Evolutionary conservation across 768 basidiomycete species (phyloP).

Genomic region (Podaxis sp.): DNA sequence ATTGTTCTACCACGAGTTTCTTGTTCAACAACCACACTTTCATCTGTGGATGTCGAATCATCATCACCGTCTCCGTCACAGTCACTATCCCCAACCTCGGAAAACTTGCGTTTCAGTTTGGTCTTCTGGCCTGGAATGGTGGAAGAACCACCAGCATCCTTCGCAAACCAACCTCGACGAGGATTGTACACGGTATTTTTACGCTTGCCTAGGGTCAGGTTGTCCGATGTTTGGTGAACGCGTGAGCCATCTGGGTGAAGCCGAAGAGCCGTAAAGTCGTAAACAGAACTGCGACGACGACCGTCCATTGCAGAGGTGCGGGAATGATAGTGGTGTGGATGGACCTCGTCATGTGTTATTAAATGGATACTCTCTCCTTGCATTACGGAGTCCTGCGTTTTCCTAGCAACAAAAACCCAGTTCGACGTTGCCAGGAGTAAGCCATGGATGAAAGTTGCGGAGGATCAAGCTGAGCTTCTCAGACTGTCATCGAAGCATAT

Average conservation of each 20-base stretch:
- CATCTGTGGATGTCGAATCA: background rate
- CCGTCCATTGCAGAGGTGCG: background rate
- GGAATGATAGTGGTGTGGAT: background rate
- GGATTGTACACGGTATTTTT: background rate
- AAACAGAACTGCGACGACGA: background rate
- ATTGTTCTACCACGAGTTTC: background rate
- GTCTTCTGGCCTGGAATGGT: background rate
- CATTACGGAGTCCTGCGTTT: background rate
- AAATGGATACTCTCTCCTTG: background rate
- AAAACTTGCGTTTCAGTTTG: background rate
- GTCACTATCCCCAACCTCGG: background rate
- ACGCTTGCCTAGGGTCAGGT: background rate
- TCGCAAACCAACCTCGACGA: background rate
- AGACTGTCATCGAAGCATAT: background rate
- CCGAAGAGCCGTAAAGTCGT: slow-evolving; percentile 2
- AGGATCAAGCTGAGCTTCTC: background rate
- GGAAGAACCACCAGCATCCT: background rate
- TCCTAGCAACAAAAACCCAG: background rate
- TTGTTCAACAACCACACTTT: background rate
- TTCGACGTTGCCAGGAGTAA: background rate
- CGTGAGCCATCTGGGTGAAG: background rate
- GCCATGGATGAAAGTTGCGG: background rate
- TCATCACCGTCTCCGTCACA: background rate
- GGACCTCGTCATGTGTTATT: background rate
- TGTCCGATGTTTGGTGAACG: background rate